These are phyloP conservation scores for Narthecium ossifragum DNA, from an alignment of 106 monocot genomes.

Conservation along the genomic window DNA sequence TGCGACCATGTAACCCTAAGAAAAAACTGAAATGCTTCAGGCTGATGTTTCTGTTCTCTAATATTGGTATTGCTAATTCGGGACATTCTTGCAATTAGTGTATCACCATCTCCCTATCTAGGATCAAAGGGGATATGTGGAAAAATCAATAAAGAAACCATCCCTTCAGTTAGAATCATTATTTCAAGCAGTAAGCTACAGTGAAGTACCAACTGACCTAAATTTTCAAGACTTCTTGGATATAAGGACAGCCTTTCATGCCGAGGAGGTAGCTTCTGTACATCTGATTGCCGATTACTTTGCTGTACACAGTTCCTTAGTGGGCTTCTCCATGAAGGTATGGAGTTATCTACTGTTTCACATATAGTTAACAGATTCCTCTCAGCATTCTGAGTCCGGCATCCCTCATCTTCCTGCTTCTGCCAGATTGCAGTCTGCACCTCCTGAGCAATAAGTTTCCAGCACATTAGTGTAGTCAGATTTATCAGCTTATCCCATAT, in stretches of 20 bases:
- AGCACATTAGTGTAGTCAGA: conserved; percentile 82
- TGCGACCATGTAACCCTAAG: too few relatives aligned
- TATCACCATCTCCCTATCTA: too few relatives aligned
- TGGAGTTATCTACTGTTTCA: conserved; percentile 39
- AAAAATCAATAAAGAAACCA: too few relatives aligned
- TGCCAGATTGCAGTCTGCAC: conserved; percentile 98
- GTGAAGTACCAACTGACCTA: conserved; percentile 46
- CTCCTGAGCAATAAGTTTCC: conserved; percentile 78
- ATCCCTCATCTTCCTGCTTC: conserved; percentile 68
- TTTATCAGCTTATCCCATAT: conserved; percentile 88
- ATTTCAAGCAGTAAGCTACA: not conserved
- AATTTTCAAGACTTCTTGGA: conserved; percentile 60
- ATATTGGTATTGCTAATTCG: too few relatives aligned
- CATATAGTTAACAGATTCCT: conserved; percentile 51
- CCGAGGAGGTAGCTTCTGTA: conserved; percentile 61
- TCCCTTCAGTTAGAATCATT: too few relatives aligned
- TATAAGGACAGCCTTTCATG: conserved; percentile 63
- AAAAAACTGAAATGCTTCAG: too few relatives aligned
- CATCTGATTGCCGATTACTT: conserved; percentile 23
- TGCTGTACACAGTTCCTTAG: conserved; percentile 61
- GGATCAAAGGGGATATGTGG: too few relatives aligned
- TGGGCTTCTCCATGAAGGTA: conserved; percentile 64
- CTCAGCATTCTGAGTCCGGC: conserved; percentile 58
- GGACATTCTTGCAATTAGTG: too few relatives aligned
- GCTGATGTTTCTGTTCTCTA: too few relatives aligned